Conservation (phyloP, 768 basidiomycete species). For the Xerocomellus dryophilus region DNA sequence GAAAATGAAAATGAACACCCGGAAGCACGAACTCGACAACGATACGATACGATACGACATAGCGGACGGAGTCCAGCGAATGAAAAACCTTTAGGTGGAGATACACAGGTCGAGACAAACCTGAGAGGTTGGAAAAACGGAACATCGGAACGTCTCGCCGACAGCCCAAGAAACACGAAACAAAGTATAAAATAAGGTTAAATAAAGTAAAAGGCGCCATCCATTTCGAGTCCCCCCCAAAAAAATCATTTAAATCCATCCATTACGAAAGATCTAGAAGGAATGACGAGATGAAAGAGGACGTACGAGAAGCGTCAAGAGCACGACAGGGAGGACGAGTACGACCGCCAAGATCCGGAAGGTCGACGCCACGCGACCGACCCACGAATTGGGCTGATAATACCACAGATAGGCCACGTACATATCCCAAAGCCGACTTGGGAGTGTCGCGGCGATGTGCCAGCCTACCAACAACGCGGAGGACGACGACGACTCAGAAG, state of each 20-base stretch:
- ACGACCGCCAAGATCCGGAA: constrained; percentile 64
- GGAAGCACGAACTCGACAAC: neutral
- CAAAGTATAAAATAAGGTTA: constrained; percentile 10
- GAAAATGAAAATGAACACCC: neutral
- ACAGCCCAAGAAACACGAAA: neutral
- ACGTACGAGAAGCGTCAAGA: constrained; percentile 67
- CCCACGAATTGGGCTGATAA: constrained; percentile 64
- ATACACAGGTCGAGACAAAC: constrained; percentile 7
- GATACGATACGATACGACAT: neutral
- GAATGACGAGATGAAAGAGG: constrained; percentile 6
- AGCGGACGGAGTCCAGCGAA: constrained; percentile 4
- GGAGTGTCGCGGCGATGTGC: constrained; percentile 24
- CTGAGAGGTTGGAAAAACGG: neutral
- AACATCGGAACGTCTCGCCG: constrained; percentile 15
- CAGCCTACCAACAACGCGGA: constrained; percentile 20
- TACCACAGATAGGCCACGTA: constrained; percentile 65
- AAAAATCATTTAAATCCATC: constrained; percentile 2
- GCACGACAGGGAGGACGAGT: constrained; percentile 45
- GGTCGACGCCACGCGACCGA: constrained; percentile 57
- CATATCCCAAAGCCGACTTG: constrained; percentile 50
- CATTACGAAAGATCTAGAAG: constrained; percentile 11
- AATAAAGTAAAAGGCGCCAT: neutral
- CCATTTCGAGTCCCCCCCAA: neutral
- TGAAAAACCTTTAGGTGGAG: constrained; percentile 8
- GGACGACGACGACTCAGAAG: constrained; percentile 9